Percentiles rank a stretch among this genome's conserved stretches.
These are phyloP conservation scores for Gynostemma pentaphyllum DNA, from an alignment of 306 rosid species.

Conservation along the genomic window DNA sequence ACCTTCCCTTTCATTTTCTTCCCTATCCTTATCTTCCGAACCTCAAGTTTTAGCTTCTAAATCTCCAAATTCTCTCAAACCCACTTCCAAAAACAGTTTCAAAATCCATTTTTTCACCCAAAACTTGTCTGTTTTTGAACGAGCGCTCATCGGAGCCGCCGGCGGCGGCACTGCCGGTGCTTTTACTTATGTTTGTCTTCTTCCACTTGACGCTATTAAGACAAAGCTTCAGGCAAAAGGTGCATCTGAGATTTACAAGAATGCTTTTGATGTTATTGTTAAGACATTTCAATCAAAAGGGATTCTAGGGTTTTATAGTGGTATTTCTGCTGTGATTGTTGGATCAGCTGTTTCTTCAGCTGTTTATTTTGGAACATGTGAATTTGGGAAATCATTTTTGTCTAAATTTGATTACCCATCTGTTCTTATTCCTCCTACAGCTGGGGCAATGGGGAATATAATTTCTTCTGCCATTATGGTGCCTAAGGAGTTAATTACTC, in stretches of 20 bases:
- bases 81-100: constrained; percentile 18
- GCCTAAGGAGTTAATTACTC: constrained; percentile 82
- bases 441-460: constrained; percentile 86
- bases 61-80: constrained; percentile 22
- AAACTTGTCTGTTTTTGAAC: constrained; percentile 59
- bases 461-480: constrained; percentile 83
- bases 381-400: constrained; percentile 67
- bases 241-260: constrained; percentile 57
- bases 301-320: constrained; percentile 65
- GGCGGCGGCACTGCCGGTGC: constrained; percentile 93
- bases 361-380: constrained; percentile 78
- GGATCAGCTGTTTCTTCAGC: constrained; percentile 90
- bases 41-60: constrained; percentile 10
- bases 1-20: constrained; percentile 23
- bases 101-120: constrained; percentile 30
- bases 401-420: constrained; percentile 41
- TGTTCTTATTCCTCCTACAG: constrained; percentile 58
- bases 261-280: constrained; percentile 47
- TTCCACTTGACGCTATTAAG: constrained; percentile 75
- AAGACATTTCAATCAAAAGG: constrained; percentile 64
- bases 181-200: constrained; percentile 86
- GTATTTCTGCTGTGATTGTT: constrained; percentile 71
- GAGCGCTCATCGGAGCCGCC: constrained; percentile 73
- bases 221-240: constrained; percentile 87
- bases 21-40: constrained; percentile 25